Conservation (phyloP, 345 rosid genomes). For the Lenwebbia sp. region DNA sequence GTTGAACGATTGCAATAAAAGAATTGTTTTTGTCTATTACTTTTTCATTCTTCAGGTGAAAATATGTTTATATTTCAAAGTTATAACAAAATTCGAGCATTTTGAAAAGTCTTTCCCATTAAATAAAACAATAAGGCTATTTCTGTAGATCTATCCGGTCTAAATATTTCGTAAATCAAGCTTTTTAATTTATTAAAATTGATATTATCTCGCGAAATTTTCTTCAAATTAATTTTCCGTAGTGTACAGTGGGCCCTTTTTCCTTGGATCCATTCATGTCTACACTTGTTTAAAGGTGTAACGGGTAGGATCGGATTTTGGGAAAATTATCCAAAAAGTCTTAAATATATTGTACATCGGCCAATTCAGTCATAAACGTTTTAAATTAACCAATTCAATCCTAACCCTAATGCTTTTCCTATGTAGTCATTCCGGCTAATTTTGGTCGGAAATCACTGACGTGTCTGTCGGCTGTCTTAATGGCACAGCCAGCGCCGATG, state of each 20-base stretch:
- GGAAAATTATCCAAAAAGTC: not conserved
- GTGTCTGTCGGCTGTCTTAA: not conserved
- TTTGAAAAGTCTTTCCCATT: not conserved
- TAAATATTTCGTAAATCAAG: not conserved
- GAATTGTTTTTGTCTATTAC: not conserved
- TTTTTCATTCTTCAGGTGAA: not conserved
- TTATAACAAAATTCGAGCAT: not conserved
- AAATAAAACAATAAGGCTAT: not conserved
- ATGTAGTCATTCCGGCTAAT: not conserved
- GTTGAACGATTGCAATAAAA: too few species aligned
- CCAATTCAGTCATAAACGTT: not conserved
- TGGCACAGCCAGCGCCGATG: rapidly evolving
- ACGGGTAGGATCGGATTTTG: not conserved
- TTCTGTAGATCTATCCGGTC: not conserved
- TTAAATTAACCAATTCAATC: not conserved
- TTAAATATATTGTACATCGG: not conserved
- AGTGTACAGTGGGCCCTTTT: not conserved
- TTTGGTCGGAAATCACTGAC: not conserved
- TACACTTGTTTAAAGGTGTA: not conserved
- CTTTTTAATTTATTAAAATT: not conserved
- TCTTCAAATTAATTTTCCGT: not conserved
- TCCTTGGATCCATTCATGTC: not conserved
- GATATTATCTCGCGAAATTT: not conserved
- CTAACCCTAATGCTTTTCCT: not conserved
- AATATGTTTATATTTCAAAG: not conserved